A percentile compares a stretch with the other conserved stretches of the same genome.
These are phyloP conservation scores for Talaromyces wortmannii DNA, from an alignment of 495 filamentous ascomycete genomes.

Conservation along the genomic window DNA sequence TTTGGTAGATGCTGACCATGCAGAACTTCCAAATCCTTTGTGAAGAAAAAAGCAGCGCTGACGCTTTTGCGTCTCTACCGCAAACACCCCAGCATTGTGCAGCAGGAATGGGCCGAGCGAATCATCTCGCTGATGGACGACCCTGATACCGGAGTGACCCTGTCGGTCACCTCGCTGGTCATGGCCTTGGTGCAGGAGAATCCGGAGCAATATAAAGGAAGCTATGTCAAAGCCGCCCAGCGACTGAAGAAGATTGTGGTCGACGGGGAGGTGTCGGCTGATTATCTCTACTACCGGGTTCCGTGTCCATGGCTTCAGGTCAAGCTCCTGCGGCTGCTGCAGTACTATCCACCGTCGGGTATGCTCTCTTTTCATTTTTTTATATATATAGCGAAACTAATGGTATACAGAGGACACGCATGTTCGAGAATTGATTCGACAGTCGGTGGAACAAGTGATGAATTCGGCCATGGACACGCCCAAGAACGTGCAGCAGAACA, in stretches of 20 bases:
- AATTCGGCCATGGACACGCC: constrained; percentile 86
- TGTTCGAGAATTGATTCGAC: constrained; percentile 84
- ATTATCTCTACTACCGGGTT: constrained; percentile 98
- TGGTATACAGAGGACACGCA: constrained; percentile 70
- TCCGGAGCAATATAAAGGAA: constrained; percentile 85
- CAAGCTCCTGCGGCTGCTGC: constrained; percentile 81
- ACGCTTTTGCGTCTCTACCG: constrained; percentile 94
- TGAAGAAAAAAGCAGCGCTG: constrained; percentile 98
- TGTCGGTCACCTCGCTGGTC: constrained; percentile 93
- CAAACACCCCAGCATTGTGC: constrained; percentile 87
- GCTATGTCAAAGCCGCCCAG: constrained; percentile 87
- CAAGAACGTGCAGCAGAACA: constrained; percentile 99
- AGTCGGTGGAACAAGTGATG: constrained; percentile 84
- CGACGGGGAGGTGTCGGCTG: constrained; percentile 76
- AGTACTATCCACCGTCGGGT: constrained; percentile 97
- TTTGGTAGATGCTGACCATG: constrained; percentile 8
- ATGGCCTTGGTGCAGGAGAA: constrained; percentile 95
- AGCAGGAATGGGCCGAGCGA: constrained; percentile 93
- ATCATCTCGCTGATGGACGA: constrained; percentile 99
- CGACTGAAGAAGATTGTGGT: constrained; percentile 83
- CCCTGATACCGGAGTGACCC: constrained; percentile 83
- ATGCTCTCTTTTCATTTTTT: constrained; percentile 18
- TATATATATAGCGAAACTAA: constrained; percentile 9
- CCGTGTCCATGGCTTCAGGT: constrained; percentile 99
- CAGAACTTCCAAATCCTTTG: constrained; percentile 93